These are phyloP conservation scores for Yamadazyma kitorensis DNA, from an alignment of 805 yeast genomes.

Conservation along the genomic window DNA sequence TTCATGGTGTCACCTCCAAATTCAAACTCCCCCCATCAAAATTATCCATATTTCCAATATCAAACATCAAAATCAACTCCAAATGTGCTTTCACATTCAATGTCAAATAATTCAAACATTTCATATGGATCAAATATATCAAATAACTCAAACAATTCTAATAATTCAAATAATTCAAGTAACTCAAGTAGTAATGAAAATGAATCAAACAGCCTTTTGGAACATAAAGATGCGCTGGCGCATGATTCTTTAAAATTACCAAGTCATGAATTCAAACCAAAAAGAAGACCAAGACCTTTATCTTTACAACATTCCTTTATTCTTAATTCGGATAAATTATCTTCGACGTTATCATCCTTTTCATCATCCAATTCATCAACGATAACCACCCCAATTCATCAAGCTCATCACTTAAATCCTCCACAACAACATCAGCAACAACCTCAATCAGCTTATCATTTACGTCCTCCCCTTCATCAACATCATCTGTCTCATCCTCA, in stretches of 20 bases:
- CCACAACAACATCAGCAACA: too few relatives aligned
- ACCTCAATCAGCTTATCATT: background rate
- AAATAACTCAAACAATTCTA: too few relatives aligned
- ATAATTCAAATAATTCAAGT: too few relatives aligned
- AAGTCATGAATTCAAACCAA: slow-evolving; percentile 30
- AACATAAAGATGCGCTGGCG: background rate
- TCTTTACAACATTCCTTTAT: slow-evolving; percentile 32
- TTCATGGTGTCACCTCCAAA: slow-evolving; percentile 25
- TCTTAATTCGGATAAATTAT: slow-evolving; percentile 16
- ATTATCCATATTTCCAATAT: slow-evolving; percentile 14
- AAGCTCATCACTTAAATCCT: too few relatives aligned
- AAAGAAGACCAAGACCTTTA: slow-evolving; percentile 39
- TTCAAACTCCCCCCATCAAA: slow-evolving; percentile 20
- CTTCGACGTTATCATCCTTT: slow-evolving; percentile 12
- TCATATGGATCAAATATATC: too few relatives aligned
- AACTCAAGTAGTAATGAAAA: too few relatives aligned
- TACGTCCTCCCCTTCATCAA: slow-evolving; percentile 4
- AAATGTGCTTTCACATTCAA: background rate
- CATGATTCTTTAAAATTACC: slow-evolving; percentile 18
- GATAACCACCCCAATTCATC: slow-evolving; percentile 8
- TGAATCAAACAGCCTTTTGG: background rate
- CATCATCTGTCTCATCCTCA: slow-evolving; percentile 4
- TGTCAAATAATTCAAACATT: too few relatives aligned
- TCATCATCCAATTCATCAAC: slow-evolving; percentile 8
- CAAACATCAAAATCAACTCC: slow-evolving; percentile 1